Conservation (phyloP, 768 basidiomycete species). For the Tephrocybe sp. region DNA sequence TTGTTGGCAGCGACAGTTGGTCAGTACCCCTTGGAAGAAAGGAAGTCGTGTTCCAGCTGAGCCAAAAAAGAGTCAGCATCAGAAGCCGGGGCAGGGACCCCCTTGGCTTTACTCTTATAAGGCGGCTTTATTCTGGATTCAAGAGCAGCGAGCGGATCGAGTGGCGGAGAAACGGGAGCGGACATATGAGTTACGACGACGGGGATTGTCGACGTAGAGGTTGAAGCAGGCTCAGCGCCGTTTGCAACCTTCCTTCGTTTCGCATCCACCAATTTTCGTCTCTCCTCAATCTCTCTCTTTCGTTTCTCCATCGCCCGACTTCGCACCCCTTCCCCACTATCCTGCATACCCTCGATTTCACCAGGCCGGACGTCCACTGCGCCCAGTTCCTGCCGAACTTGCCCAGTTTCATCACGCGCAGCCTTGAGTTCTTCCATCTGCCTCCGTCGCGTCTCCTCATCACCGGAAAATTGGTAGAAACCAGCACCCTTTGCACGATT, state of each 20-base stretch:
- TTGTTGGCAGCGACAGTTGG: too few relatives aligned
- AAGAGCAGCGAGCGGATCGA: constrained; percentile 53
- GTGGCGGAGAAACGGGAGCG: constrained; percentile 13
- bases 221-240: constrained; percentile 8
- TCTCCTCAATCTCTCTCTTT: constrained; percentile 72
- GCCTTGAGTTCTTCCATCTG: constrained; percentile 84
- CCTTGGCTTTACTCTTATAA: constrained; percentile 23
- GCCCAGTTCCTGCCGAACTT: constrained; percentile 55
- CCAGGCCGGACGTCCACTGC: constrained; percentile 64
- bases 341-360: constrained; percentile 75
- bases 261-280: constrained; percentile 60
- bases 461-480: constrained; percentile 88
- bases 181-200: neutral
- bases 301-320: constrained; percentile 73
- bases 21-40: constrained; percentile 34
- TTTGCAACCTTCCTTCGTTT: constrained; percentile 56
- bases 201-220: constrained; percentile 1
- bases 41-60: constrained; percentile 62
- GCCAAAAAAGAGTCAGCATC: constrained; percentile 70
- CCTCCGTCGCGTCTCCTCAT: constrained; percentile 72
- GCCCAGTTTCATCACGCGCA: constrained; percentile 71
- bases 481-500: constrained; percentile 88
- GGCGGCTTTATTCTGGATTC: constrained; percentile 33
- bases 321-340: constrained; percentile 30
- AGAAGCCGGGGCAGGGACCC: constrained; percentile 15